Evolutionary conservation across 768 basidiomycete species (phyloP), one percentile per base, ranked within the genome.

Genomic region (Candolleomyces efflorescens): DNA sequence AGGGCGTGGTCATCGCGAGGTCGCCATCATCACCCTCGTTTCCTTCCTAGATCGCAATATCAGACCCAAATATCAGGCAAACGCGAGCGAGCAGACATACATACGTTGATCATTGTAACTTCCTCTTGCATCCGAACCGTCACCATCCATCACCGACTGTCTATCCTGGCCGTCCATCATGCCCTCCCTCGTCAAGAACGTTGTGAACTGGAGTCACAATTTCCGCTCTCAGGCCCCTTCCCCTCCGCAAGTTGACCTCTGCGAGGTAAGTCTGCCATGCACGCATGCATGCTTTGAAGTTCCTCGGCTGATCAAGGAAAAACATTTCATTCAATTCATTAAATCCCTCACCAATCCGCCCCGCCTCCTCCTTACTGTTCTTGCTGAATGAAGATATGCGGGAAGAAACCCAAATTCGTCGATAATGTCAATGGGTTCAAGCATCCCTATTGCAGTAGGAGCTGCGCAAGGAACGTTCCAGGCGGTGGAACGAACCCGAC

Each of bases 381-480:
- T n/a, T n/a, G n/a, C n/a, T n/a, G n/a, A 32, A 32, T 32, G 32
- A 32, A 86, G 85, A 76, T 77, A 57, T 87, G 85, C 68, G 79
- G 81, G 13, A 73, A 73, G 58, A 84, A 78, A 67, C 82, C 84
- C 13, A 86, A 82, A 72, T 86, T 79, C 65, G 68, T 83, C n/a
- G 85, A 85, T 62, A 77, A 80, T 59, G 85, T 84, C 62, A 77
- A 80, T 59, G 85, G 85, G 17, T 68, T 74, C 60, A 75, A 75
- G 60, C 83, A 86, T 63, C 76, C 79, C 32, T 87, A 81, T 65
- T 86, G 85, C 64, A 77, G 85, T 62, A 82, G 76, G 62, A 83
- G 78, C 51, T 86, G 85, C 65, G 85, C 85, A 54, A 74, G 82
- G 47, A 77, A 70, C 59, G 76, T 73, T 43, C 58, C 56, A 46